Evolutionary conservation across 148 eudicot genomes (phyloP), one percentile per base, ranked within the genome.

Genomic region (Hydrangea macrophylla): DNA sequence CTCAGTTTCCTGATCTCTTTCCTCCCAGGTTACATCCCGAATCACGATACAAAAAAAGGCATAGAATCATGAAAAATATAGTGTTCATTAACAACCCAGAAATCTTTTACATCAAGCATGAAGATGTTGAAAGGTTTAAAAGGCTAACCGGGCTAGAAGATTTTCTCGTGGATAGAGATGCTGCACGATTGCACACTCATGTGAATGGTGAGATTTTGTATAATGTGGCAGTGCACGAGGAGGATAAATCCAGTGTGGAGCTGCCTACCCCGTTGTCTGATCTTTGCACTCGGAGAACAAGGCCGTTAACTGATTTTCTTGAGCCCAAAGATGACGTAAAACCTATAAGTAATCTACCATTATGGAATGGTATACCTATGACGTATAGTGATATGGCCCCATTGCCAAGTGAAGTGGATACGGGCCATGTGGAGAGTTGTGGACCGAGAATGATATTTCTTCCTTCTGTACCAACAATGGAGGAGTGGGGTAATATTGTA

Each of bases 1-100:
- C 85, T n/a, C 92, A 75, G 75, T 89, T 92, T 70, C 78, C 81
- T n/a, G 79, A 78, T 68, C 92, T 92, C 59, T 92, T 92, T 78
- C 89, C 95, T 58, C 82, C 85, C 42, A 65, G 60, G 12, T 59
- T 92, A 68, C 97, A 92, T 75, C 87, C 79, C 30, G 81, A 75
- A 32, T 78, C 76, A 18, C 67, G 75, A 55, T 68, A 71, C 33
- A 51, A 65, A 57, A 74, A 70, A 55, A 61, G 33, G 64, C 58
- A 77, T 55, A 68, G 68, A 53, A 70, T 69, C 30, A 79, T 92
- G 6, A 70, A 68, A 26, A 80, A 84, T 76, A 75, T 92, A 39
- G 78, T 79, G 20, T 89, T 82, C 27, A 78, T 87, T 31, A 56
- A 82, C 35, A 73, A 81, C 39, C 97, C 97, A 0, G 75, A 79